Conservation (phyloP, 768 basidiomycete species). For the Suillus subaureus region DNA sequence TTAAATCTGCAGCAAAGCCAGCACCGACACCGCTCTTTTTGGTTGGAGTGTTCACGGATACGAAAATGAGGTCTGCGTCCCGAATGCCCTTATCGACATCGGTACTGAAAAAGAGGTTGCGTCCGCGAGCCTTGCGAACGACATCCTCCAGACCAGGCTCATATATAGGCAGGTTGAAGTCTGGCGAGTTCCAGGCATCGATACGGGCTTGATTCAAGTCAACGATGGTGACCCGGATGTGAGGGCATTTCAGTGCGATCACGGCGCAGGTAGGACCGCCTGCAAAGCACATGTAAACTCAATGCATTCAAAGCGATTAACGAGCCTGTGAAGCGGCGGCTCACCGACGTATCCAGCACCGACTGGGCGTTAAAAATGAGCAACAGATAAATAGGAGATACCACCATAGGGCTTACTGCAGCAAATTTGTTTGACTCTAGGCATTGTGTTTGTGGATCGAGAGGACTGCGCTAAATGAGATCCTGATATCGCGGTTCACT, state of each 20-base stretch:
- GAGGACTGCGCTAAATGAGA: not conserved
- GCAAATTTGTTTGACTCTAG: conserved; percentile 79
- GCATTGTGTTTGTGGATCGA: conserved; percentile 17
- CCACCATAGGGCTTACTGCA: conserved; percentile 64
- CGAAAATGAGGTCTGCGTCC: conserved; percentile 98
- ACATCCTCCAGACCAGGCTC: conserved; percentile 96
- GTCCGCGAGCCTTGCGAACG: conserved; percentile 83
- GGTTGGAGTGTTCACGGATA: conserved; percentile 98
- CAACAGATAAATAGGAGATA: conserved; percentile 6
- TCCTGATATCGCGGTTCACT: not conserved
- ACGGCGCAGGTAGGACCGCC: conserved; percentile 96
- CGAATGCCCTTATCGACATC: conserved; percentile 91
- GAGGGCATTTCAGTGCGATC: conserved; percentile 90
- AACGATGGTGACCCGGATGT: conserved; percentile 95
- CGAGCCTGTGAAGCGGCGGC: conserved; percentile 25
- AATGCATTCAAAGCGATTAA: conserved; percentile 12
- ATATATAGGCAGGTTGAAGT: conserved; percentile 91
- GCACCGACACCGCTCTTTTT: conserved; percentile 98
- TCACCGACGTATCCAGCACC: conserved; percentile 93
- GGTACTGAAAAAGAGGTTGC: conserved; percentile 97
- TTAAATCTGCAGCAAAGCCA: conserved; percentile 97
- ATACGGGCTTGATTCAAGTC: conserved; percentile 94
- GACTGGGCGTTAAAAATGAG: conserved; percentile 44
- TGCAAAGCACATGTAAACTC: conserved; percentile 33
- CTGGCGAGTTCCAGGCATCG: conserved; percentile 92